A percentile compares a stretch with the other conserved stretches of the same genome.
Evolutionary conservation across 441 rosid species (phyloP).

Genomic region (Pelargonium citronellum): DNA sequence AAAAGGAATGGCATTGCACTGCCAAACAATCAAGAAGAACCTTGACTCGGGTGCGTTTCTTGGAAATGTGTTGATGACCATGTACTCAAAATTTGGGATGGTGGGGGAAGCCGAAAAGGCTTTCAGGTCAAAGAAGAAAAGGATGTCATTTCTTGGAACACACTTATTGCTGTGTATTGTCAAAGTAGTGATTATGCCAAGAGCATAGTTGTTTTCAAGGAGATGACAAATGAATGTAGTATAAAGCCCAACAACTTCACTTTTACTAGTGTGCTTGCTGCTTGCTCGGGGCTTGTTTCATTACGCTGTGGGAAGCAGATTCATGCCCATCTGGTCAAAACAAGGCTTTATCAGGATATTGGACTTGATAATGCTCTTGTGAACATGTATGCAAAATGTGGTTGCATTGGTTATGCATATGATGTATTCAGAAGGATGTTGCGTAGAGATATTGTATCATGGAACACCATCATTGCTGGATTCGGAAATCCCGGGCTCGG

Average conservation of each 20-base stretch:
- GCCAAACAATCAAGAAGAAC: constrained; percentile 37
- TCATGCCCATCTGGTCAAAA: constrained; percentile 43
- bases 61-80: constrained; percentile 47
- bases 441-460: constrained; percentile 44
- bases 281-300: constrained; percentile 51
- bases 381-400: constrained; percentile 73
- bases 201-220: constrained; percentile 37
- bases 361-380: constrained; percentile 51
- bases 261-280: constrained; percentile 40
- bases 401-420: constrained; percentile 39
- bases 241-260: constrained; percentile 44
- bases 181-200: constrained; percentile 36
- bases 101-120: constrained; percentile 40
- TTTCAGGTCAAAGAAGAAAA: constrained; percentile 33
- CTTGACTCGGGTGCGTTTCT: constrained; percentile 38
- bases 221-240: constrained; percentile 30
- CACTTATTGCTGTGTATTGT: constrained; percentile 40
- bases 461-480: constrained; percentile 62
- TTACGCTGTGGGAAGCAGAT: constrained; percentile 46
- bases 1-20: constrained; percentile 37
- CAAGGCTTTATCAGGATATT: constrained; percentile 33
- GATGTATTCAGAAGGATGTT: constrained; percentile 36
- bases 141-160: constrained; percentile 56
- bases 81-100: constrained; percentile 42
- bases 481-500: constrained; percentile 55